Evolutionary conservation across 768 basidiomycete species (phyloP).

Genomic region (Tulasnella sp.): DNA sequence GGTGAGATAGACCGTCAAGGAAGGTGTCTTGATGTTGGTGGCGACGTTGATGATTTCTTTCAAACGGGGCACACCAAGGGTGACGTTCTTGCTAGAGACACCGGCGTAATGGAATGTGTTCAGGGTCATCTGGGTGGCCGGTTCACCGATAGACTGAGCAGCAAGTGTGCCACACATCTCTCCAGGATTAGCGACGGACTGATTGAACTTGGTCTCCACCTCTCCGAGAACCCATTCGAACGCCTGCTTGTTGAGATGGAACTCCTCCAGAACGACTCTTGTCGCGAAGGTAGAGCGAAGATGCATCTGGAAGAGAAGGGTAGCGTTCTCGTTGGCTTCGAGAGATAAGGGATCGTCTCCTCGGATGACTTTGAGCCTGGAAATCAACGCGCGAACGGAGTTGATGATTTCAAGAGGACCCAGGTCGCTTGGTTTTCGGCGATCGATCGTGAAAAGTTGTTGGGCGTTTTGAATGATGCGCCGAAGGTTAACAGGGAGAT

Average conservation of each 20-base stretch:
- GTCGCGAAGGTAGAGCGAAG: conserved; percentile 86
- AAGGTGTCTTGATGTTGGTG: conserved; percentile 97
- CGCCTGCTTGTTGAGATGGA: conserved; percentile 87
- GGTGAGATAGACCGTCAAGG: conserved; percentile 87
- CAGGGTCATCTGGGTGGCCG: conserved; percentile 98
- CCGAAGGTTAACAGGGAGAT: conserved; percentile 92
- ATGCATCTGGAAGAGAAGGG: conserved; percentile 91
- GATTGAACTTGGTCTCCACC: conserved; percentile 94
- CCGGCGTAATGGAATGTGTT: conserved; percentile 99
- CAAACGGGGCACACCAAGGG: conserved; percentile 96
- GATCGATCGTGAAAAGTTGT: conserved; percentile 97
- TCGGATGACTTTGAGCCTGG: conserved; percentile 83
- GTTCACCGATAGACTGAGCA: conserved; percentile 99
- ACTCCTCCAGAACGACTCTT: conserved; percentile 83
- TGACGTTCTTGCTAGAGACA: conserved; percentile 99
- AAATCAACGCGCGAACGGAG: conserved; percentile 70
- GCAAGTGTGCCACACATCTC: conserved; percentile 99
- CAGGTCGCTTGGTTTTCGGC: conserved; percentile 89
- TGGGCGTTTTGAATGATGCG: conserved; percentile 95
- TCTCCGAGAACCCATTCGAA: conserved; percentile 99
- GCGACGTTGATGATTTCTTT: conserved; percentile 99
- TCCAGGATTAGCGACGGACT: conserved; percentile 87
- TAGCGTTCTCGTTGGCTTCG: conserved; percentile 86
- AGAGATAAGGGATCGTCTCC: conserved; percentile 74
- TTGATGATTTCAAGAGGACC: conserved; percentile 86